Conservation (phyloP, 371 early-diverging fungal species). For the Apophysomyces sp. region DNA sequence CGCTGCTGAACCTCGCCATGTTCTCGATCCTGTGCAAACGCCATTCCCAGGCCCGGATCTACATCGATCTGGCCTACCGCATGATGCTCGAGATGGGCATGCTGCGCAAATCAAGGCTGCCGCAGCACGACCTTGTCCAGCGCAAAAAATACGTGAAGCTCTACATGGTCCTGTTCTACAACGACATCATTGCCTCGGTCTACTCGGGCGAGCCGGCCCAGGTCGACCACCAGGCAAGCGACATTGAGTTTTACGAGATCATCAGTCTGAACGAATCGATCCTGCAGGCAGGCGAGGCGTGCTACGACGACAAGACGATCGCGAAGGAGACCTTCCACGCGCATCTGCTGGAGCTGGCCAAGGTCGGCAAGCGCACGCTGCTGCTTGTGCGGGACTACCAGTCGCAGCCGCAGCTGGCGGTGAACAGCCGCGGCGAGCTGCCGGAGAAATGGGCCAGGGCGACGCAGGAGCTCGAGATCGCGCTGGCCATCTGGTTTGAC, state of each 20-base stretch:
- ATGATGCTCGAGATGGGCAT: constrained; percentile 24
- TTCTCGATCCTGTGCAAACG: constrained; percentile 29
- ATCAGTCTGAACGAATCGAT: constrained; percentile 14
- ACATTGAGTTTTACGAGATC: constrained; percentile 32
- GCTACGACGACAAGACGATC: constrained; percentile 12
- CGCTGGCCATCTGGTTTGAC: constrained; percentile 11
- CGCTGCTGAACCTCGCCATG: constrained; percentile 26
- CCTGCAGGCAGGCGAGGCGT: constrained; percentile 3
- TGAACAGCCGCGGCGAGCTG: background rate
- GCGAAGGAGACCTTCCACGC: constrained; percentile 16
- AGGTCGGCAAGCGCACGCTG: constrained; percentile 10
- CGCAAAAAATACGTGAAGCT: constrained; percentile 24
- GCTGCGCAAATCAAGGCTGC: constrained; percentile 11
- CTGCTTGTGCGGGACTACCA: constrained; percentile 1
- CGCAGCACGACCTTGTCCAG: constrained; percentile 8
- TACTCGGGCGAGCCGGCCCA: constrained; percentile 18
- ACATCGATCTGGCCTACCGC: constrained; percentile 27
- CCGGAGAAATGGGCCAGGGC: constrained; percentile 9
- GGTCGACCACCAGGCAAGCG: constrained; percentile 18
- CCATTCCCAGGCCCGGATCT: constrained; percentile 30
- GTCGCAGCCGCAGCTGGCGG: background rate
- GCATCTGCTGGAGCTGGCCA: constrained; percentile 8
- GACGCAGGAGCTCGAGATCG: constrained; percentile 14
- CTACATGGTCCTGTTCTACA: constrained; percentile 26
- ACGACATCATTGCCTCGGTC: constrained; percentile 17